Evolutionary conservation across 768 basidiomycete genomes (phyloP), one percentile per base, ranked within the genome.

Genomic region (Pleurotus djamor): DNA sequence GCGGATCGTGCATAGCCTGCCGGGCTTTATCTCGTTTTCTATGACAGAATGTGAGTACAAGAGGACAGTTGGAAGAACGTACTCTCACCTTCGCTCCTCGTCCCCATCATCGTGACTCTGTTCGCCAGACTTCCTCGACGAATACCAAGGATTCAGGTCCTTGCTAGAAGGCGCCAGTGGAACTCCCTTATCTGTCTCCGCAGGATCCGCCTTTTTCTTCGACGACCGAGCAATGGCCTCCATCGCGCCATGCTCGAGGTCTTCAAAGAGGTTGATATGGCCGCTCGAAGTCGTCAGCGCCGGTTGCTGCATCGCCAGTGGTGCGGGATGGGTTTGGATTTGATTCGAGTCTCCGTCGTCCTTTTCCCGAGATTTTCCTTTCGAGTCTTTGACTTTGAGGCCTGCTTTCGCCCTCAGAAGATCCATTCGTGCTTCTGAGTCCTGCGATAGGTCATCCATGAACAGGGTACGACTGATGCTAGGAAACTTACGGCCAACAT

Each of bases 101-200:
- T 67, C 64, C 1, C 67, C 62, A 47, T 75, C 73, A 35, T 9
- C 21, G 12, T 70, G 61, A 4, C 63, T 62, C 34, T 65, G 62
- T 47, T 74, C 67, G 54, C 71, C 65, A 9, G 61, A 32, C 4
- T 65, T 63, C 48, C 70, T 71, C 12, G 54, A 56, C 13, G 80
- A 80, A 69, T 94, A 94, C 92, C 92, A 94, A 4, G 92, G 91
- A 21, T 84, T 86, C 9, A 92, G 81, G 61, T 94, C 92, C 65
- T 91, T 88, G 4, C 78, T 81, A 3, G 84, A 81, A 0, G 92
- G 92, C 1, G 88, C 91, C 4, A 94, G 76, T 1, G 89, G 78
- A 6, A 92, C 69, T 14, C 92, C 92, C 63, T 83, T 85, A 54
- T 94, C 92, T 0, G 80, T 78, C 65, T 88, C 86, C 5, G 72